A percentile compares a stretch with the other conserved stretches of the same genome.
phyloP scores from a whole-genome alignment of 2,329 filamentous ascomycete genomes.

The Plectosphaerella plurivora region DNA sequence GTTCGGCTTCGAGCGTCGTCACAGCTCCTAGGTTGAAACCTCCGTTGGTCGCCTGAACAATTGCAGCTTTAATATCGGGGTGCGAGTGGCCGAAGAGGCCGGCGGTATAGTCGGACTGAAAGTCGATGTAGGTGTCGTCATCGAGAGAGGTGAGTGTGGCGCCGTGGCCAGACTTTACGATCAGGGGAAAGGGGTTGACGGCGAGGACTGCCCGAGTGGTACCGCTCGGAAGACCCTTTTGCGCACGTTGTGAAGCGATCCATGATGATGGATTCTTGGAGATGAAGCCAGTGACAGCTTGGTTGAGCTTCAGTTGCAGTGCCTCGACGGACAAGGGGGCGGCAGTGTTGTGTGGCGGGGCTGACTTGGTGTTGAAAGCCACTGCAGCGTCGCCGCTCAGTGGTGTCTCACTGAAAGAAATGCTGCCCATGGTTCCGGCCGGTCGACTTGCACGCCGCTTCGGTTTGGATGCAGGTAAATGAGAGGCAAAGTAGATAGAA shows the following conservation, averaged over 20 bases:
- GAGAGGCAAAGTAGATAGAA: too few relatives aligned
- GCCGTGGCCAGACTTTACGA: conserved; percentile 28
- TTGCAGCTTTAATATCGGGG: conserved; percentile 42
- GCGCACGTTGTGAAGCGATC: neutral
- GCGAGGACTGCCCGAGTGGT: conserved; percentile 40
- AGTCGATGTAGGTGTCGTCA: conserved; percentile 46
- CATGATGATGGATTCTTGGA: neutral
- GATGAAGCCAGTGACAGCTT: neutral
- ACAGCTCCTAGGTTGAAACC: conserved; percentile 54
- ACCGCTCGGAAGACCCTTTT: conserved; percentile 33
- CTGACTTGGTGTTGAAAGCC: too few relatives aligned
- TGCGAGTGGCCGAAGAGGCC: conserved; percentile 63
- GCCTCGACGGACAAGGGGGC: too few relatives aligned
- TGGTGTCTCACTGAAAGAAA: too few relatives aligned
- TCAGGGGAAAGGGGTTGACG: conserved; percentile 35
- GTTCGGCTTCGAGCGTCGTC: conserved; percentile 42
- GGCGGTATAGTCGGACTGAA: conserved; percentile 59
- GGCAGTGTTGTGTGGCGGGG: too few relatives aligned
- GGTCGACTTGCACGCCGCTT: too few relatives aligned
- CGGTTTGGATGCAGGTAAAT: too few relatives aligned
- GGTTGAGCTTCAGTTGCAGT: too few relatives aligned
- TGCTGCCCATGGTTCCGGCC: too few relatives aligned
- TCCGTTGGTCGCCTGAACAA: conserved; percentile 36
- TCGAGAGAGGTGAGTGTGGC: conserved; percentile 31
- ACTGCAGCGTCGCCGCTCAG: too few relatives aligned